phyloP scores from a whole-genome alignment of 2,329 filamentous ascomycete genomes.

The Colletotrichum zoysiae region DNA sequence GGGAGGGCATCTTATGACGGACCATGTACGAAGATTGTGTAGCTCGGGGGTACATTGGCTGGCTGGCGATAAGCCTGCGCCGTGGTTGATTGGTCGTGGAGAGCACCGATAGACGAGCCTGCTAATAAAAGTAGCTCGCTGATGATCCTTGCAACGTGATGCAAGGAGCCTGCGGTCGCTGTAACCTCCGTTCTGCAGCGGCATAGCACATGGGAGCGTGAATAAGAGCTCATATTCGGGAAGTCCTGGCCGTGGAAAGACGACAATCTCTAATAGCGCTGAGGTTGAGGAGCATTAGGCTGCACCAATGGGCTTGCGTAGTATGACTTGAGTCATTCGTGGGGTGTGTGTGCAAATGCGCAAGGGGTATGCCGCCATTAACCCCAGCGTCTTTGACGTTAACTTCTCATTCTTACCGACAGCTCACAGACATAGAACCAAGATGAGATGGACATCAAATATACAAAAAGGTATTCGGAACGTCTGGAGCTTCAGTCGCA shows the following conservation, averaged over 20 bases:
- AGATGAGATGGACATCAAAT: neutral
- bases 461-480: neutral
- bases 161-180: neutral
- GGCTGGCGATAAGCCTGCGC: constrained; percentile 27
- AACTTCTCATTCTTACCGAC: no score
- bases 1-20: constrained; percentile 31
- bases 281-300: neutral
- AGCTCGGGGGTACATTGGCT: constrained; percentile 6
- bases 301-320: neutral
- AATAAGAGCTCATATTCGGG: neutral
- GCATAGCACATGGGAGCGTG: neutral
- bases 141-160: constrained; percentile 23
- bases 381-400: neutral
- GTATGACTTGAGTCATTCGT: neutral
- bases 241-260: neutral
- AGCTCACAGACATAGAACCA: neutral
- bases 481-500: neutral
- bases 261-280: neutral
- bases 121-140: neutral
- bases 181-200: neutral
- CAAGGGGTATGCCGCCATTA: neutral
- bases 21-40: constrained; percentile 1
- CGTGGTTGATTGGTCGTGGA: constrained; percentile 20
- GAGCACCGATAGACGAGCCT: constrained; percentile 1
- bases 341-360: no score